Conservation (phyloP, 345 rosid genomes). For the Lumnitzera racemosa region DNA sequence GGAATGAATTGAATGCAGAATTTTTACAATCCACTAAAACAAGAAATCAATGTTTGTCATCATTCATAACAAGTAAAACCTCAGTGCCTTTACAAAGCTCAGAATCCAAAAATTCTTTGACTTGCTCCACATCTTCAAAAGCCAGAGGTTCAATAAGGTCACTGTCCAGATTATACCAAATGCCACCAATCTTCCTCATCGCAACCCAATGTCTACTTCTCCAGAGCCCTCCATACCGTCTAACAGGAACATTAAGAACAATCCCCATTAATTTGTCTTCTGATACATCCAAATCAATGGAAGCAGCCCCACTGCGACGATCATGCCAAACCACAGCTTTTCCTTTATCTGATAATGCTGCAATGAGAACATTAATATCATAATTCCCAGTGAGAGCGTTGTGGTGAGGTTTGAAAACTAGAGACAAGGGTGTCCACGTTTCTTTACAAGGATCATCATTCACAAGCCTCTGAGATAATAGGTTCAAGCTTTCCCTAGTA, state of each 20-base stretch:
- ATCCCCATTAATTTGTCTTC: conserved; percentile 50
- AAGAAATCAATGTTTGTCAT: conserved; percentile 21
- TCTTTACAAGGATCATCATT: conserved; percentile 46
- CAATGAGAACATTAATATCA: conserved; percentile 71
- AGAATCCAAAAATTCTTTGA: conserved; percentile 50
- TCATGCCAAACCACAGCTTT: conserved; percentile 79
- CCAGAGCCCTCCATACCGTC: conserved; percentile 72
- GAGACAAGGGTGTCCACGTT: conserved; percentile 63
- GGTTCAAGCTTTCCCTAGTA: conserved; percentile 49
- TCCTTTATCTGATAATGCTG: conserved; percentile 62
- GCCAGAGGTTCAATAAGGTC: conserved; percentile 45
- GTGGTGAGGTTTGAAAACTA: conserved; percentile 75
- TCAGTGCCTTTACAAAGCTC: conserved; percentile 47
- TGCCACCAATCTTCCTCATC: conserved; percentile 57
- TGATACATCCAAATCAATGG: conserved; percentile 42
- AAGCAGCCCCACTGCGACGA: conserved; percentile 46
- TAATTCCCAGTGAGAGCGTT: conserved; percentile 76
- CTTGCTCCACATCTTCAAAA: conserved; percentile 38
- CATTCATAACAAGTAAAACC: conserved; percentile 60
- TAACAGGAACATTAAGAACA: conserved; percentile 65
- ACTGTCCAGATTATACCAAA: conserved; percentile 90
- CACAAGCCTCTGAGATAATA: conserved; percentile 54
- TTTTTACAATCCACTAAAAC: neutral
- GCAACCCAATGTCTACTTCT: conserved; percentile 85
- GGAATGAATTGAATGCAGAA: neutral